These are phyloP conservation scores for Austroboletus festivus DNA, from an alignment of 768 basidiomycete species.

Conservation along the genomic window DNA sequence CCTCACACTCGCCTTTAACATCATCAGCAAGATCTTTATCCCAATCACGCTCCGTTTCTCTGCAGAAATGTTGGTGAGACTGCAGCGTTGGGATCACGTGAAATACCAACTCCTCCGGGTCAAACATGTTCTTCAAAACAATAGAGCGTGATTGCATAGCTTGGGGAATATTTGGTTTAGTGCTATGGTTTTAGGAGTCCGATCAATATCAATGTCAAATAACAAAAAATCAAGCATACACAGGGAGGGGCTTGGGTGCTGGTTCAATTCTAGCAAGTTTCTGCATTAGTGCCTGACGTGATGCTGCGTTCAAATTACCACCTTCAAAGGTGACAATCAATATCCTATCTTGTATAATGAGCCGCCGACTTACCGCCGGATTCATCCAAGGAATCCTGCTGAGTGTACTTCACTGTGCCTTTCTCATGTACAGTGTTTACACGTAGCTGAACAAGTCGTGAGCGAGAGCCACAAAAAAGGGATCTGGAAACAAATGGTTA, in stretches of 20 bases:
- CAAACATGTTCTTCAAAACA: constrained; percentile 92
- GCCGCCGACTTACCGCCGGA: constrained; percentile 60
- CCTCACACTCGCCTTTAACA: constrained; percentile 90
- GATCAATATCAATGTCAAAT: constrained; percentile 11
- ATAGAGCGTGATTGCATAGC: constrained; percentile 88
- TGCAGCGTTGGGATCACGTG: not conserved
- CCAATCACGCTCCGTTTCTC: constrained; percentile 96
- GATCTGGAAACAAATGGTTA: constrained; percentile 34
- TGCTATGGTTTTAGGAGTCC: constrained; percentile 37
- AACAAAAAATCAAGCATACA: constrained; percentile 43
- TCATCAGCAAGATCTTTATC: constrained; percentile 95
- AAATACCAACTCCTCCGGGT: constrained; percentile 84
- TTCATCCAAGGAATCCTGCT: constrained; percentile 84
- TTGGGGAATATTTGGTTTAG: constrained; percentile 77
- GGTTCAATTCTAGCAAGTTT: constrained; percentile 97
- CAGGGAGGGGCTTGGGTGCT: constrained; percentile 53
- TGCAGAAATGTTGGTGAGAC: constrained; percentile 30
- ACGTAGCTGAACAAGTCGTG: constrained; percentile 51
- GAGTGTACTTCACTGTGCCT: constrained; percentile 71
- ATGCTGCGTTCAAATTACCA: constrained; percentile 96
- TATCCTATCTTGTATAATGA: not conserved
- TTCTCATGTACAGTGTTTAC: constrained; percentile 94
- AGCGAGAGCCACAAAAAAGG: constrained; percentile 13
- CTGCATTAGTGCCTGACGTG: constrained; percentile 99
- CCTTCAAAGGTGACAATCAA: constrained; percentile 44